phyloP scores from a whole-genome alignment of 1,284 basidiomycete species.

The Kalmanozyma brasiliensis region DNA sequence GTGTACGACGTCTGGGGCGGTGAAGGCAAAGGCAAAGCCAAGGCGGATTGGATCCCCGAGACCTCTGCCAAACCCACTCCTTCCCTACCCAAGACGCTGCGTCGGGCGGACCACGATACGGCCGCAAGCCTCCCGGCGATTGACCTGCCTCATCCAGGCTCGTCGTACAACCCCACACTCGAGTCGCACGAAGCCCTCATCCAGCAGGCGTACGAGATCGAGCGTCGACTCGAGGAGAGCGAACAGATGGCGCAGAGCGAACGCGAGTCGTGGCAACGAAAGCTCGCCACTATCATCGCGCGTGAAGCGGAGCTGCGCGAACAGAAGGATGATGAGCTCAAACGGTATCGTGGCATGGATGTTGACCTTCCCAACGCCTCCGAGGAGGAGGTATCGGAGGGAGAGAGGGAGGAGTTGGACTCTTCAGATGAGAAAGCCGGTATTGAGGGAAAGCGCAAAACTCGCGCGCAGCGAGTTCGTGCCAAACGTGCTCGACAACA shows the following conservation, averaged over 20 bases:
- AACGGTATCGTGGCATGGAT: constrained; percentile 46
- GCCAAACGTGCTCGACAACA: constrained; percentile 38
- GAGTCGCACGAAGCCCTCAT: constrained; percentile 82
- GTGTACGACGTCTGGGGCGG: constrained; percentile 45
- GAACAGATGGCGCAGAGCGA: constrained; percentile 68
- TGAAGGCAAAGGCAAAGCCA: constrained; percentile 32
- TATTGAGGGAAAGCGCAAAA: constrained; percentile 50
- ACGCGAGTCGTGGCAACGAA: constrained; percentile 23
- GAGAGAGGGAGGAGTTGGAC: too few species aligned
- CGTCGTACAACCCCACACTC: constrained; percentile 91
- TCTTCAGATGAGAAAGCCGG: constrained; percentile 4
- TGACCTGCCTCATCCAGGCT: constrained; percentile 81
- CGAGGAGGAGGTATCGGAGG: constrained; percentile 8
- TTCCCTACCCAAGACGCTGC: constrained; percentile 31
- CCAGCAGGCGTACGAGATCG: constrained; percentile 76
- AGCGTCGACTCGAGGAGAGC: constrained; percentile 74
- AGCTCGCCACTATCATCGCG: constrained; percentile 34
- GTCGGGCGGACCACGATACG: constrained; percentile 33
- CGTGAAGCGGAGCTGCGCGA: constrained; percentile 29
- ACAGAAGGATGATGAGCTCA: constrained; percentile 24
- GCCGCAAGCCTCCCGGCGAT: constrained; percentile 73
- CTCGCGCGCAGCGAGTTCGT: constrained; percentile 44
- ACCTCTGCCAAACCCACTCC: constrained; percentile 16
- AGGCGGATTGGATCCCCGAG: constrained; percentile 18
- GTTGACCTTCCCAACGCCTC: constrained; percentile 24